Evolutionary conservation across 305 asterid genomes (phyloP).

Genomic region (Fraxinus paxiana): DNA sequence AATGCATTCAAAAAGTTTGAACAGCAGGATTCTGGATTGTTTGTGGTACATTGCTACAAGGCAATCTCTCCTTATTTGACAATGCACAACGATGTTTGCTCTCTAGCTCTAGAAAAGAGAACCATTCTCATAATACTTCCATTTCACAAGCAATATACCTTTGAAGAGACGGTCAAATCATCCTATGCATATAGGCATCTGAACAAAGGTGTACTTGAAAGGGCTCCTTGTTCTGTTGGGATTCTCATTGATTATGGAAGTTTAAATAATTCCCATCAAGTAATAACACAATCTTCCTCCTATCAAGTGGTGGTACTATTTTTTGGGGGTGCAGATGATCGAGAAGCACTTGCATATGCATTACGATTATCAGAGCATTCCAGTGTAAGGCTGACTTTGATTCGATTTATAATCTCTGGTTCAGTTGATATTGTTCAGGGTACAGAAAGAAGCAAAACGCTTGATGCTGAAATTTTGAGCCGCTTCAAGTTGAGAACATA

Average conservation of each 20-base stretch:
- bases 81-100: constrained; percentile 62
- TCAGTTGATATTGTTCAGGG: constrained; percentile 41
- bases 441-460: constrained; percentile 50
- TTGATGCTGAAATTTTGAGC: constrained; percentile 44
- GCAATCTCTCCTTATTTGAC: constrained; percentile 56
- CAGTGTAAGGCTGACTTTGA: constrained; percentile 33
- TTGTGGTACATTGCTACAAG: constrained; percentile 42
- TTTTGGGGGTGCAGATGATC: constrained; percentile 62
- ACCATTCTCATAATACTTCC: constrained; percentile 52
- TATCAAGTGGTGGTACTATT: constrained; percentile 44
- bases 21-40: constrained; percentile 31
- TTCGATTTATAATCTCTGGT: constrained; percentile 28
- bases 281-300: constrained; percentile 22
- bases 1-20: constrained; percentile 45
- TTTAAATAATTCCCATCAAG: constrained; percentile 26
- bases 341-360: constrained; percentile 62
- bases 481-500: constrained; percentile 33
- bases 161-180: constrained; percentile 33
- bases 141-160: constrained; percentile 37
- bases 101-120: constrained; percentile 54
- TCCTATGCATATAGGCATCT: constrained; percentile 39
- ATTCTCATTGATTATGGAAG: constrained; percentile 40
- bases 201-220: constrained; percentile 42
- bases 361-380: constrained; percentile 39
- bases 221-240: constrained; percentile 63